phyloP scores from a whole-genome alignment of 129 eudicot genomes.

The Lactuca sativa region DNA sequence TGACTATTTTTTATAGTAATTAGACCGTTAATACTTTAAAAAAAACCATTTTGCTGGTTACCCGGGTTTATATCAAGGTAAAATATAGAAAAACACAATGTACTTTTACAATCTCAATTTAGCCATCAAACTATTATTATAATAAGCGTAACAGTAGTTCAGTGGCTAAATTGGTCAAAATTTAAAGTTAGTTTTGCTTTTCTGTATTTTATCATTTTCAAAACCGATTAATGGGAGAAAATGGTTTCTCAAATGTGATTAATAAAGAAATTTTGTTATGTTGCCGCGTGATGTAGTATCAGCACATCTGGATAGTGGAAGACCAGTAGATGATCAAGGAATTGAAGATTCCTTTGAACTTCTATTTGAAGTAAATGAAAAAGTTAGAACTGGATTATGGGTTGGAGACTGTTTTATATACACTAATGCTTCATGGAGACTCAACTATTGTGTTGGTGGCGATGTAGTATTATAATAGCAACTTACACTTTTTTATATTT shows the following conservation, averaged over 20 bases:
- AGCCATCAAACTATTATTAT: too few species aligned
- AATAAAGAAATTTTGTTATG: constrained; percentile 7
- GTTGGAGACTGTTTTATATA: constrained; percentile 93
- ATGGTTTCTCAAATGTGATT: not conserved
- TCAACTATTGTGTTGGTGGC: constrained; percentile 95
- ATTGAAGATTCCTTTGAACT: constrained; percentile 87
- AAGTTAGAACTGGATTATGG: constrained; percentile 90
- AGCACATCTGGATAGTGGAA: constrained; percentile 83
- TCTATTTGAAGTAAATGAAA: constrained; percentile 79
- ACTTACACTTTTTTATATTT: not conserved
- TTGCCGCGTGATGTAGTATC: constrained; percentile 88
- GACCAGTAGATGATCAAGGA: constrained; percentile 80
- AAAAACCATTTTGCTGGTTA: too few species aligned
- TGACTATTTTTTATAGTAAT: too few species aligned
- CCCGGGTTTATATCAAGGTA: too few species aligned
- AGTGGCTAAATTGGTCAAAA: too few species aligned
- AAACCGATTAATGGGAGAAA: too few species aligned
- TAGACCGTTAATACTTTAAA: too few species aligned
- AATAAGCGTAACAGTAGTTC: too few species aligned
- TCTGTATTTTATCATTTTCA: too few species aligned
- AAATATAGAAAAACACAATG: too few species aligned
- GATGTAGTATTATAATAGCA: constrained; percentile 53
- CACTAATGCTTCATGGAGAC: constrained; percentile 90
- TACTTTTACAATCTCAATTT: too few species aligned
- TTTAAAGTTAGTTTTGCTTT: too few species aligned